Conservation (phyloP, 208 protist species). For the Leishmania lainsoni region DNA sequence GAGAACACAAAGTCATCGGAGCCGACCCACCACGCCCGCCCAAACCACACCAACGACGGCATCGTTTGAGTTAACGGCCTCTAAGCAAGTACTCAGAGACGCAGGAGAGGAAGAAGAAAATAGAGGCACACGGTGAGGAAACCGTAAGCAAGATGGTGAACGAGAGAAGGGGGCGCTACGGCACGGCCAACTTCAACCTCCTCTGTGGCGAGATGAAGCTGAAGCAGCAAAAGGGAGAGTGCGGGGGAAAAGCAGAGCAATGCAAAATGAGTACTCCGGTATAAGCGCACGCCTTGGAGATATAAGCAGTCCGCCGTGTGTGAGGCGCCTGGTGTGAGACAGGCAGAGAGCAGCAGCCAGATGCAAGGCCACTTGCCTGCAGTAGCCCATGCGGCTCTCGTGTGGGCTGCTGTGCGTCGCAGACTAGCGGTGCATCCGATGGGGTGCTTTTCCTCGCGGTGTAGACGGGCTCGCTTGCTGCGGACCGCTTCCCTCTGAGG, state of each 20-base stretch:
- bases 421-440: neutral
- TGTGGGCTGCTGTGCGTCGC: neutral
- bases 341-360: neutral
- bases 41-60: slow-evolving; percentile 75
- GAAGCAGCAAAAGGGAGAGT: neutral
- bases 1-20: slow-evolving; percentile 82
- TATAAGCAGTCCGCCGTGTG: neutral
- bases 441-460: neutral
- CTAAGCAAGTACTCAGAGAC: neutral
- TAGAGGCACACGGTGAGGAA: neutral
- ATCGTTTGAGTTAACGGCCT: slow-evolving; percentile 26
- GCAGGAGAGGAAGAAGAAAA: neutral
- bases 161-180: neutral
- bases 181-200: neutral
- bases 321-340: neutral
- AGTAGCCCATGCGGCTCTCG: neutral
- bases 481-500: neutral
- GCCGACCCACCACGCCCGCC: slow-evolving; percentile 71
- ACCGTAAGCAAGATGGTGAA: neutral
- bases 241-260: neutral
- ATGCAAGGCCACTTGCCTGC: neutral
- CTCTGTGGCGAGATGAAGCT: neutral
- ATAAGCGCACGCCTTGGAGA: neutral
- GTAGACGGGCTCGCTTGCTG: neutral
- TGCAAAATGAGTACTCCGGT: neutral